These are phyloP conservation scores for Tephrocybe sp. DNA, from an alignment of 768 basidiomycete genomes.

Conservation along the genomic window DNA sequence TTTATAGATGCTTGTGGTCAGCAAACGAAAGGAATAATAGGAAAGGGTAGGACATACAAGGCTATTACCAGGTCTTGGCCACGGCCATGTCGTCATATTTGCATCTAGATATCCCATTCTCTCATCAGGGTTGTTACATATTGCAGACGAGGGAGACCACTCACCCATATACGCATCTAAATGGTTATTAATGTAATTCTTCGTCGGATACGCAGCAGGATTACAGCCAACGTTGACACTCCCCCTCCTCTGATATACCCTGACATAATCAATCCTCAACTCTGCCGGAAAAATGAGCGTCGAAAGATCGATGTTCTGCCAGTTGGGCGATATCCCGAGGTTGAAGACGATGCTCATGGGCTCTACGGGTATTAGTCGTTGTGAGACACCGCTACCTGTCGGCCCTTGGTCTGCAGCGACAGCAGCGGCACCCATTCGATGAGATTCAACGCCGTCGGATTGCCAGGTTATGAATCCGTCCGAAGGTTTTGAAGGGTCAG, in stretches of 20 bases:
- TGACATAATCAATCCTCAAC: slow-evolving; percentile 74
- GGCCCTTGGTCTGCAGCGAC: slow-evolving; percentile 37
- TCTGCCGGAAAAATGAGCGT: slow-evolving; percentile 69
- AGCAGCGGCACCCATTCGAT: slow-evolving; percentile 50
- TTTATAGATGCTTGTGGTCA: too few species aligned
- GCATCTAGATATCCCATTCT: too few species aligned
- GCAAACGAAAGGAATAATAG: too few species aligned
- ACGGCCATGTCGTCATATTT: too few species aligned
- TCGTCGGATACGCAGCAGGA: slow-evolving; percentile 63
- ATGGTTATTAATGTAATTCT: slow-evolving; percentile 57
- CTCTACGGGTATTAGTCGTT: slow-evolving; percentile 58
- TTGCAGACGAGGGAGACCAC: slow-evolving; percentile 20
- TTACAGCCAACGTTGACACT: slow-evolving; percentile 62
- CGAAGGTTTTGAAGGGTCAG: slow-evolving; percentile 48
- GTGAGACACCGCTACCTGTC: slow-evolving; percentile 47
- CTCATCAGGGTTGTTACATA: too few species aligned
- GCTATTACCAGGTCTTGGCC: too few species aligned
- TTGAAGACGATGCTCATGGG: slow-evolving; percentile 62
- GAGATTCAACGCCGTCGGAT: slow-evolving; percentile 50
- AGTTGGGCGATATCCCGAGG: slow-evolving; percentile 62
- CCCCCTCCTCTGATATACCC: slow-evolving; percentile 72
- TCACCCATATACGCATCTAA: slow-evolving; percentile 52
- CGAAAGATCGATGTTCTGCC: slow-evolving; percentile 55
- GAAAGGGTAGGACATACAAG: too few species aligned
- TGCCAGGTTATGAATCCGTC: slow-evolving; percentile 79